These are phyloP conservation scores for Aspergillus arachidicola DNA, from an alignment of 2,329 filamentous ascomycete species.

Conservation along the genomic window DNA sequence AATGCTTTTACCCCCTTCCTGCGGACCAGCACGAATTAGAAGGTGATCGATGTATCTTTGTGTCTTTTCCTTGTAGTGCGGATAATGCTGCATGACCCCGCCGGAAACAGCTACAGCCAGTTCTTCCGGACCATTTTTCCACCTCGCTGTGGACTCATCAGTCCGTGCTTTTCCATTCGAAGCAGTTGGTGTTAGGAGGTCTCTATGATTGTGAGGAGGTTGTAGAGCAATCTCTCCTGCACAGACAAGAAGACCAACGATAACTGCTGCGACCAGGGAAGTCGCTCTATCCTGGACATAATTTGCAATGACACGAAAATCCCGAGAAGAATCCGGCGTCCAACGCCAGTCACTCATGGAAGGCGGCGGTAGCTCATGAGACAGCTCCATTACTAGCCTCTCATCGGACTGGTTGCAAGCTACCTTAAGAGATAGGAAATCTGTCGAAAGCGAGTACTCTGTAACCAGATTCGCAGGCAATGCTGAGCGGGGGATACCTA, in stretches of 20 bases:
- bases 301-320: slow-evolving; percentile 65
- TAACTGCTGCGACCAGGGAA: slow-evolving; percentile 69
- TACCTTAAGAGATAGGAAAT: slow-evolving; percentile 69
- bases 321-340: slow-evolving; percentile 61
- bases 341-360: slow-evolving; percentile 55
- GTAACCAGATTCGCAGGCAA: slow-evolving; percentile 58
- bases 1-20: slow-evolving; percentile 50
- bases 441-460: slow-evolving; percentile 65
- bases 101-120: slow-evolving; percentile 76
- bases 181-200: too few relatives aligned
- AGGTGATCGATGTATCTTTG: slow-evolving; percentile 67
- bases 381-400: slow-evolving; percentile 45
- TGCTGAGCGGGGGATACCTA: slow-evolving; percentile 41
- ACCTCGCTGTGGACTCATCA: slow-evolving; percentile 23
- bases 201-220: background rate
- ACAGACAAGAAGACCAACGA: slow-evolving; percentile 66
- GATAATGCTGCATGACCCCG: slow-evolving; percentile 75
- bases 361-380: slow-evolving; percentile 53
- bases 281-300: slow-evolving; percentile 71
- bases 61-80: slow-evolving; percentile 67
- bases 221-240: slow-evolving; percentile 62
- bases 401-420: slow-evolving; percentile 53
- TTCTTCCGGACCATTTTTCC: slow-evolving; percentile 51
- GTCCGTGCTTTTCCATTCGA: slow-evolving; percentile 16
- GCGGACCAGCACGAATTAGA: slow-evolving; percentile 42